phyloP scores from a whole-genome alignment of 331 rosid genomes.

The Pyrus hybrid region DNA sequence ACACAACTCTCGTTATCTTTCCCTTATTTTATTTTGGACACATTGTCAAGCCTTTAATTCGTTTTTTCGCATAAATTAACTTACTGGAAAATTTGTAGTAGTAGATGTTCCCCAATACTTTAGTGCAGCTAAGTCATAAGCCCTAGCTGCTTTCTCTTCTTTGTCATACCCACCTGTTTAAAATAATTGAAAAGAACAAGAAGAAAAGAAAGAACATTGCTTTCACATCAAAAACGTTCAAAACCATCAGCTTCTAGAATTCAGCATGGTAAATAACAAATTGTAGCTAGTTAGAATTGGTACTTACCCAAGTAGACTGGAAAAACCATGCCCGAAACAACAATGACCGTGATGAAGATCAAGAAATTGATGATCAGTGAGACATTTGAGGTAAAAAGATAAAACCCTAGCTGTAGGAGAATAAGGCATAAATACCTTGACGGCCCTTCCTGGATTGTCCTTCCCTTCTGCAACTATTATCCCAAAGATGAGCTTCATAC shows the following conservation, averaged over 20 bases:
- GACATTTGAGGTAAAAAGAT: not conserved
- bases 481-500: too few species aligned
- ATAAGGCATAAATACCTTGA: slow-evolving; percentile 49
- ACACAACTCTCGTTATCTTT: not conserved
- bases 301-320: slow-evolving; percentile 87
- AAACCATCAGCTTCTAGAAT: not conserved
- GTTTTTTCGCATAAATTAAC: not conserved
- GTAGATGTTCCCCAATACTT: slow-evolving; percentile 99
- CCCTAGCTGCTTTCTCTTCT: slow-evolving; percentile 99
- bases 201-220: too few species aligned
- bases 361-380: slow-evolving; percentile 30
- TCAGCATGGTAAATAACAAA: too few species aligned
- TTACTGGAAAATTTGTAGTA: slow-evolving; percentile 88
- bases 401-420: slow-evolving; percentile 12
- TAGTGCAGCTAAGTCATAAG: slow-evolving; percentile 92
- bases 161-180: slow-evolving; percentile 89
- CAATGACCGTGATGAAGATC: slow-evolving; percentile 14
- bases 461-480: slow-evolving; percentile 95
- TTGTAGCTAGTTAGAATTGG: not conserved
- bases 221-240: not conserved
- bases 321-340: slow-evolving; percentile 19
- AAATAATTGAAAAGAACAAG: not conserved
- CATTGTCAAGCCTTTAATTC: not conserved
- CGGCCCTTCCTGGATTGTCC: slow-evolving; percentile 99
- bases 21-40: not conserved